Evolutionary conservation across 768 basidiomycete genomes (phyloP), one percentile per base, ranked within the genome.

Genomic region (Hericium coralloides): DNA sequence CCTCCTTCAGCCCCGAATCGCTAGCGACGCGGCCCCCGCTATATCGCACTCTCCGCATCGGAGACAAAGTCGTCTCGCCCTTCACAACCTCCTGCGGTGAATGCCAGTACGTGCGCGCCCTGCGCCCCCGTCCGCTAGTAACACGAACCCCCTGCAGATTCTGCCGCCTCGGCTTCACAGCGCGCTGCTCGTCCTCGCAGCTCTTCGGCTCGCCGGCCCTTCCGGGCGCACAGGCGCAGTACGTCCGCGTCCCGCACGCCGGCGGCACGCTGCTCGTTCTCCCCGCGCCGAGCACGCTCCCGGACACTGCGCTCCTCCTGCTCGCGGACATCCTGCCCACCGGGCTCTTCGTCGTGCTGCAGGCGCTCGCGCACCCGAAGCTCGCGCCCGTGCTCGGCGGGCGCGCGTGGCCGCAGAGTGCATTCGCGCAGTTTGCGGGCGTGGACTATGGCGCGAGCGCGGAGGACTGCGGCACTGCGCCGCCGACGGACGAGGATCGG

Each of bases 21-120:
- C 68, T 64, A 4, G 60, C 72, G 45, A 81, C 76, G 47, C 75
- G 89, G 49, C 87, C 89, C 1, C 65, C 67, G 23, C 71, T 89
- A 17, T 90, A 91, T 59, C 73, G 82, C 0, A 79, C 72, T 22
- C 74, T 92, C 54, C 80, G 76, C 55, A 68, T 88, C 6, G 89
- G 88, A 5, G 85, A 92, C 66, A 86, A 82, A 64, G 85, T 92
- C 14, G 82, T 92, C 22, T 83, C 87, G 1, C 87, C 90, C 2
- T 92, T 91, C 69, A 88, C 88, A 0, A 76, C 79, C n/a, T 87
- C 81, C 51, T 92, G 90, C 61, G 85, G 84, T n/a, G 88, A 91
- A 65, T 92, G 90, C 78, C 80, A 84, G 89, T 92, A 58, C 65
- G 59, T 20, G 36, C 26, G 25, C 14, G 17, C 18, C 48, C 18